Percentiles rank a stretch among this genome's conserved stretches.
These are phyloP conservation scores for Diaporthe helianthi DNA, from an alignment of 2,329 filamentous ascomycete genomes.

Conservation along the genomic window DNA sequence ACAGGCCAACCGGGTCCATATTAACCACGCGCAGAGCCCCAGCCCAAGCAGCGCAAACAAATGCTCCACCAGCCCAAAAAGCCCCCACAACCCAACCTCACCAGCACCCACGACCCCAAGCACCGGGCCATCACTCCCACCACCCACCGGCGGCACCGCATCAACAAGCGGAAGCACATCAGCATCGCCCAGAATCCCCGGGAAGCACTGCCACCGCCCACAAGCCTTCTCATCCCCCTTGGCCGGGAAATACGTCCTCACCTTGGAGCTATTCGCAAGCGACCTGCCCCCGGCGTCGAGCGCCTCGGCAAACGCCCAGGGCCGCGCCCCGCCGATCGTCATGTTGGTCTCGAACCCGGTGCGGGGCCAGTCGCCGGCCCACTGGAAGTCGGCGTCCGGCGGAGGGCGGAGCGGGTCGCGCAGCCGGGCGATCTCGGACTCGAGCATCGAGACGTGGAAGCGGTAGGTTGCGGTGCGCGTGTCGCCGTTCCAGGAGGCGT, in stretches of 20 bases:
- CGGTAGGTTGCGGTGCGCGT: slow-evolving; percentile 9
- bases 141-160: not conserved
- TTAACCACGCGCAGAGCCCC: slow-evolving; percentile 22
- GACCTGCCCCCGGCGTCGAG: slow-evolving; percentile 18
- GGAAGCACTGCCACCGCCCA: slow-evolving; percentile 28
- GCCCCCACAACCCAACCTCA: not conserved
- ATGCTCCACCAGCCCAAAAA: slow-evolving; percentile 21
- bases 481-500: slow-evolving; percentile 32
- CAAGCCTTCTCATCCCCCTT: slow-evolving; percentile 2
- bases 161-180: slow-evolving; percentile 10
- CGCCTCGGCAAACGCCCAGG: slow-evolving; percentile 30
- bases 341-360: slow-evolving; percentile 29
- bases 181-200: not conserved
- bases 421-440: not conserved
- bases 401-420: not conserved
- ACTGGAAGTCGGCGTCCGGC: slow-evolving; percentile 1
- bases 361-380: slow-evolving; percentile 5
- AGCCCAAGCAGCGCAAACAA: slow-evolving; percentile 24
- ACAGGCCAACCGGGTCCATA: not conserved
- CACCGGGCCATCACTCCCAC: not conserved
- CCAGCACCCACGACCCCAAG: not conserved
- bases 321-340: slow-evolving; percentile 13
- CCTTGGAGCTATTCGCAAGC: slow-evolving; percentile 25
- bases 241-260: slow-evolving; percentile 25
- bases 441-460: slow-evolving; percentile 23